Conservation (phyloP, 257 asterid species). For the Lavandula angustifolia region DNA sequence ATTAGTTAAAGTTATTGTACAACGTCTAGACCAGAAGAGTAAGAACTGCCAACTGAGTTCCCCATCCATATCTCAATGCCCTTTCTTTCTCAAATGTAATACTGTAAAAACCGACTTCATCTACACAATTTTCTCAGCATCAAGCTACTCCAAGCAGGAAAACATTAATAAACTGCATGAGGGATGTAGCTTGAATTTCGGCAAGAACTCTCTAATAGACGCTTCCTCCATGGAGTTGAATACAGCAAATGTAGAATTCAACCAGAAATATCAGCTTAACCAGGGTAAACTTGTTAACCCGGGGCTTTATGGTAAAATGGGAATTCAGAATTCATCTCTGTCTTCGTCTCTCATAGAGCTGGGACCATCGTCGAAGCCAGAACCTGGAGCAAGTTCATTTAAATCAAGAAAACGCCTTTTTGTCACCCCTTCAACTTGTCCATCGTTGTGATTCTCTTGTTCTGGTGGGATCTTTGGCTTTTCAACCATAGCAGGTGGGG, state of each 20-base stretch:
- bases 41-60: constrained; percentile 32
- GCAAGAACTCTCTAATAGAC: constrained; percentile 42
- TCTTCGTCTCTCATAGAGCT: constrained; percentile 61
- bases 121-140: constrained; percentile 55
- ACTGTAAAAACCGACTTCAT: constrained; percentile 53
- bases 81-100: constrained; percentile 32
- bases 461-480: constrained; percentile 40
- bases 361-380: constrained; percentile 83
- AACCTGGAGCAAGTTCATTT: constrained; percentile 90
- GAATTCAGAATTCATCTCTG: constrained; percentile 30
- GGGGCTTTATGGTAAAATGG: constrained; percentile 11
- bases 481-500: constrained; percentile 42
- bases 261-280: constrained; percentile 46
- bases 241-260: constrained; percentile 37
- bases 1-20: constrained; percentile 58
- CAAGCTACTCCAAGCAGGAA: constrained; percentile 48
- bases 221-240: constrained; percentile 45
- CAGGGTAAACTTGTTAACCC: constrained; percentile 33
- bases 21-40: constrained; percentile 49
- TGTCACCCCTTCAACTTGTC: constrained; percentile 47
- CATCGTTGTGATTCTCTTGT: constrained; percentile 40
- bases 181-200: constrained; percentile 39
- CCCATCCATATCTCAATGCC: constrained; percentile 45
- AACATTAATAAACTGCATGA: constrained; percentile 44
- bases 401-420: constrained; percentile 83